Conservation (phyloP, 2,329 filamentous ascomycete species). For the Colletotrichum liaoningense region DNA sequence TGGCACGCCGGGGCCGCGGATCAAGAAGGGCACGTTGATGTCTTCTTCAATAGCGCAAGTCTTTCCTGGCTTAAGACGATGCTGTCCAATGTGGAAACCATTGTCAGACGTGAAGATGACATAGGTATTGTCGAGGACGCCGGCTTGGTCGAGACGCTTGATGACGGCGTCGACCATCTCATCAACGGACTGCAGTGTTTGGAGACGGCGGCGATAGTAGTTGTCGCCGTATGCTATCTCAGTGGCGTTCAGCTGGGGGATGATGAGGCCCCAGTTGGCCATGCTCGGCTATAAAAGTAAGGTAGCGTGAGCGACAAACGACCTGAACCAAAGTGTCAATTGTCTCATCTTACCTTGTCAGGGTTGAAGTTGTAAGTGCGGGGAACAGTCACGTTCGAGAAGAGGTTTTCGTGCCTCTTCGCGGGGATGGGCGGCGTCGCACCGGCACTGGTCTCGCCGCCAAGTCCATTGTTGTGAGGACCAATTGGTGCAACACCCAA, state of each 20-base stretch:
- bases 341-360: slow-evolving; percentile 55
- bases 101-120: slow-evolving; percentile 71
- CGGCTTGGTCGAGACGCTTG: slow-evolving; percentile 55
- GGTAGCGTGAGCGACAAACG: neutral
- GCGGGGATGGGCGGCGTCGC: slow-evolving; percentile 64
- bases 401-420: slow-evolving; percentile 71
- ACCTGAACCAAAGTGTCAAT: no score
- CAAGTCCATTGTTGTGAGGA: slow-evolving; percentile 67
- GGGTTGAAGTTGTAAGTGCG: slow-evolving; percentile 76
- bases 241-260: slow-evolving; percentile 53
- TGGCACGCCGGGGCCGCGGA: slow-evolving; percentile 65
- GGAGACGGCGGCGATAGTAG: slow-evolving; percentile 63
- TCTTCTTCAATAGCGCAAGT: slow-evolving; percentile 69
- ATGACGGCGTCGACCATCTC: slow-evolving; percentile 63
- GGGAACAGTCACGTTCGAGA: slow-evolving; percentile 69
- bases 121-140: slow-evolving; percentile 72
- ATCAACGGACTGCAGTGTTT: slow-evolving; percentile 65
- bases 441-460: slow-evolving; percentile 25
- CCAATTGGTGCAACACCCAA: slow-evolving; percentile 73
- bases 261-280: slow-evolving; percentile 59
- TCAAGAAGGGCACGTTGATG: slow-evolving; percentile 67
- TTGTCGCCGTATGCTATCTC: slow-evolving; percentile 60
- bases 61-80: slow-evolving; percentile 68
- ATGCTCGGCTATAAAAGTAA: slow-evolving; percentile 45
- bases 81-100: slow-evolving; percentile 70